phyloP scores from a whole-genome alignment of 129 eudicot genomes.

The Scalesia atractyloides region DNA sequence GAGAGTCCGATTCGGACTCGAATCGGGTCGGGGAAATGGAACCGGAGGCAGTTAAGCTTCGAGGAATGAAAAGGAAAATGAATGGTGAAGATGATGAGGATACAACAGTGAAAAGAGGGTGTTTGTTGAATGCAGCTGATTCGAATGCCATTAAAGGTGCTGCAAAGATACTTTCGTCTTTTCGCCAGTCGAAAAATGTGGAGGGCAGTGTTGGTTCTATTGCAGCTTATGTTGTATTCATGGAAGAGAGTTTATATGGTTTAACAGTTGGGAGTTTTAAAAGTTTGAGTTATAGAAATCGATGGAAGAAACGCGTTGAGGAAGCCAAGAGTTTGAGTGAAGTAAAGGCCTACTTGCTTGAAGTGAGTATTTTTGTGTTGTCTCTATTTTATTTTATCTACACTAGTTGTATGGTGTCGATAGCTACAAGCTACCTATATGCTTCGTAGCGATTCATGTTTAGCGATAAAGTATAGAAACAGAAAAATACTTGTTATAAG shows the following conservation, averaged over 20 bases:
- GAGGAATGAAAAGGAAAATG: too few species aligned
- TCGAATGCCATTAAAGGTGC: conserved; percentile 74
- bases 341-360: conserved; percentile 73
- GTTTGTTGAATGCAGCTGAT: conserved; percentile 87
- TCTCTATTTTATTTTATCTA: background rate
- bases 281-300: conserved; percentile 47
- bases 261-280: conserved; percentile 66
- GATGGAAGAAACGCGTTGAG: conserved; percentile 75
- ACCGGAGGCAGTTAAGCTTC: conserved; percentile 39
- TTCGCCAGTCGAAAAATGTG: conserved; percentile 51
- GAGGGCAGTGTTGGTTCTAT: conserved; percentile 71
- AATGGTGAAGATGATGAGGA: too few species aligned
- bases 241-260: conserved; percentile 91
- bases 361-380: conserved; percentile 49
- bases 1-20: conserved; percentile 25
- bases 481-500: too few species aligned
- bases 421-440: too few species aligned
- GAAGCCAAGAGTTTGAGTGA: conserved; percentile 58
- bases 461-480: too few species aligned
- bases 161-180: conserved; percentile 50
- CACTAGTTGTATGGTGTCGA: background rate
- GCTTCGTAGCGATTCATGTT: too few species aligned
- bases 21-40: conserved; percentile 52
- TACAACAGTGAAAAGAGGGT: conserved; percentile 52
- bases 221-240: conserved; percentile 64